These are phyloP conservation scores for Colletotrichum caudatum DNA, from an alignment of 2,329 filamentous ascomycete species.

Conservation along the genomic window DNA sequence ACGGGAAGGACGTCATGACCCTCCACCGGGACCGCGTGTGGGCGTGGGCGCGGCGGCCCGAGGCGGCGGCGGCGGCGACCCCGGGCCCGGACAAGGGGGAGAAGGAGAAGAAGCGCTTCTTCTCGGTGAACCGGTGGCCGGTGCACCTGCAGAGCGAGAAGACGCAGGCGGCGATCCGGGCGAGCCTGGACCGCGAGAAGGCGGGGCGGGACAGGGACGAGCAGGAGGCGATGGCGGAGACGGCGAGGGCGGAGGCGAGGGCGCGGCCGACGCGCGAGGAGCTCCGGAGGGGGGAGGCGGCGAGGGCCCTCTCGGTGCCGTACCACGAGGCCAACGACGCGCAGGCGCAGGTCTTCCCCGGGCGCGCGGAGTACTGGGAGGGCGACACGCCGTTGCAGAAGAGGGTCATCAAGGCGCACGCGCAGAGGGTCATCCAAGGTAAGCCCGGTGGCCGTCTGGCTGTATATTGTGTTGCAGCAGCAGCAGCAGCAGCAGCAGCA, in stretches of 20 bases:
- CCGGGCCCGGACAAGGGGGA: constrained; percentile 16
- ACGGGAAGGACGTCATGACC: constrained; percentile 41
- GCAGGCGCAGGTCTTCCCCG: constrained; percentile 44
- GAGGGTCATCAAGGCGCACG: constrained; percentile 44
- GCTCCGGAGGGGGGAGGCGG: neutral
- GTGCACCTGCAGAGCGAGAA: constrained; percentile 52
- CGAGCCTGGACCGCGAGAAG: constrained; percentile 5
- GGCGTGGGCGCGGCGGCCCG: constrained; percentile 52
- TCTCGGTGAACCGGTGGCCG: constrained; percentile 63
- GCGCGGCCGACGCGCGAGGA: constrained; percentile 15
- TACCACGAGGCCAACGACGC: constrained; percentile 25
- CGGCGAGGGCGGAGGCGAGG: constrained; percentile 5
- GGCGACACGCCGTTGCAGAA: constrained; percentile 50
- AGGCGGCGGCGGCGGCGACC: constrained; percentile 43
- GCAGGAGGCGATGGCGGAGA: neutral
- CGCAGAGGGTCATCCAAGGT: constrained; percentile 40
- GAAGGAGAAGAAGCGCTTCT: constrained; percentile 52
- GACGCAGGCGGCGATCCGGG: constrained; percentile 47
- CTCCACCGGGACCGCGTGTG: constrained; percentile 50
- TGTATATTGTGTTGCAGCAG: neutral
- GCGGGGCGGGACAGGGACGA: constrained; percentile 1
- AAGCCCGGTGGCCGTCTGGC: constrained; percentile 29
- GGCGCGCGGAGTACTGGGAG: constrained; percentile 46
- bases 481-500: too few species aligned
- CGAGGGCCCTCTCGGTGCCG: constrained; percentile 63